Evolutionary conservation across 306 rosid genomes (phyloP), one percentile per base, ranked within the genome.

Genomic region (Vigna angularis): DNA sequence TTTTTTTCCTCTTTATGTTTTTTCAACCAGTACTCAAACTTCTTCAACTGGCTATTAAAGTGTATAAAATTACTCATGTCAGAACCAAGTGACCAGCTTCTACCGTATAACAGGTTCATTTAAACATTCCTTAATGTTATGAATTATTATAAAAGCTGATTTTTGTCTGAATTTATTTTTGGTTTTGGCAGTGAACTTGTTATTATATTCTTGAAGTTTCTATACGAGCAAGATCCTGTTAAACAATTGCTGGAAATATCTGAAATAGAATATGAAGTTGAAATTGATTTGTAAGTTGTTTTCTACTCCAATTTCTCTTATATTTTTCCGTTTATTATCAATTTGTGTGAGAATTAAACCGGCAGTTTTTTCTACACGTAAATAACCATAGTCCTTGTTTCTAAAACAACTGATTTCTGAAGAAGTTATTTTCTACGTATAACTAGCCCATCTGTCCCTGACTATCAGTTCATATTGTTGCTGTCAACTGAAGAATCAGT

Each of bases 11-110:
- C 82, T 63, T 76, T 49, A 53, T 65, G 13, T 78, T 68, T 75
- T 56, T 84, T 84, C 17, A 61, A 57, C 72, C 97, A 94, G 98
- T 90, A 89, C 84, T 93, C 95, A 16, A 94, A 94, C 80, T 90
- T 94, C 90, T 94, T 92, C 92, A 92, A 94, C 85, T 94, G 98
- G 98, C 98, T 94, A 73, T 75, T 92, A 70, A 91, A 89, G 87
- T 92, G 95, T 85, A 92, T 92, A 83, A 92, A 88, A 83, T 73
- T 94, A 55, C 97, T 94, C 49, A 88, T 88, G 91, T 88, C 97
- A 42, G 98, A 92, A 83, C 98, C 97, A 38, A 92, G 98, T 28
- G 97, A 94, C 87, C 98, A 92, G 84, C 97, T 91, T 88, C 89
- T 83, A 72, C 92, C 91, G 38, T 89, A 88, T 84, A 92, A 85